Percentiles rank a stretch among this genome's conserved stretches.
These are phyloP conservation scores for Oxytropis ochrocephala DNA, from an alignment of 306 rosid genomes.

Conservation along the genomic window DNA sequence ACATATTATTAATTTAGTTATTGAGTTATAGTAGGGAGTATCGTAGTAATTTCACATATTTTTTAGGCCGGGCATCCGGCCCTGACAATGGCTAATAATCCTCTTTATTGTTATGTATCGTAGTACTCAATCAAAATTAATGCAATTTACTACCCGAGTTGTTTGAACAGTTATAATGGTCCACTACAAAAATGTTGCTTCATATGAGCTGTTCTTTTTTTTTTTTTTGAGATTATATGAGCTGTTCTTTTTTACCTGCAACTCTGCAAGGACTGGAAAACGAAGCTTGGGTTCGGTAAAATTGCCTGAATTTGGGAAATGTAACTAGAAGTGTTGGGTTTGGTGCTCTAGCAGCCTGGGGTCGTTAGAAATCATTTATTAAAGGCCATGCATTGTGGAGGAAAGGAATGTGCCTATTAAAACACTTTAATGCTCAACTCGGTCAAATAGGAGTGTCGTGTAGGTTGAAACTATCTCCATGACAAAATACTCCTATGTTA, in stretches of 20 bases:
- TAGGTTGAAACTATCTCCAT: neutral
- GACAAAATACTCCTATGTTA: too few species aligned
- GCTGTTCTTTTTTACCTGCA: too few species aligned
- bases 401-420: neutral
- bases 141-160: constrained; percentile 7
- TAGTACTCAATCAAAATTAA: constrained; percentile 2
- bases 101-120: neutral
- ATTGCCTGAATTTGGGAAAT: neutral
- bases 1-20: too few species aligned
- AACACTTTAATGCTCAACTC: neutral
- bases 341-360: neutral
- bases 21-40: too few species aligned
- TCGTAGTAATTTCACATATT: too few species aligned
- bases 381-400: neutral
- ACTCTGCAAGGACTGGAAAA: neutral
- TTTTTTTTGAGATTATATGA: too few species aligned
- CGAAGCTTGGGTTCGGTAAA: neutral
- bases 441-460: neutral
- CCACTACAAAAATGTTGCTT: neutral
- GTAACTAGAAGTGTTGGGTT: neutral
- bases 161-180: constrained; percentile 18
- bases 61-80: too few species aligned
- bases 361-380: neutral
- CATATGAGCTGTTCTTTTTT: neutral
- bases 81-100: too few species aligned